These are phyloP conservation scores for Mikania micrantha DNA, from an alignment of 129 eudicot species.

Conservation along the genomic window DNA sequence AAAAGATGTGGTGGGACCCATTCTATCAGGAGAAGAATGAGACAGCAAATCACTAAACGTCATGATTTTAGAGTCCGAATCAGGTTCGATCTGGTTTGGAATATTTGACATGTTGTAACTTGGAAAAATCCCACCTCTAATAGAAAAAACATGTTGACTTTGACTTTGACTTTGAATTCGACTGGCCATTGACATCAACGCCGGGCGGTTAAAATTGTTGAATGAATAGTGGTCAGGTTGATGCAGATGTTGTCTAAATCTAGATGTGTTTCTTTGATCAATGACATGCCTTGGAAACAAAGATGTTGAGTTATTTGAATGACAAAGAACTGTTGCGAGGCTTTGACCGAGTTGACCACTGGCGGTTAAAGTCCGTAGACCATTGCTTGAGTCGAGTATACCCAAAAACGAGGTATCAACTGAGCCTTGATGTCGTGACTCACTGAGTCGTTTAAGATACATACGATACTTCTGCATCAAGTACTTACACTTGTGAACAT, in stretches of 20 bases:
- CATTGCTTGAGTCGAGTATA: constrained; percentile 37
- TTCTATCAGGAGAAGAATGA: constrained; percentile 9
- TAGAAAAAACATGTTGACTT: constrained; percentile 18
- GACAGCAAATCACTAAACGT: constrained; percentile 6
- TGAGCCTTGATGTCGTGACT: constrained; percentile 51
- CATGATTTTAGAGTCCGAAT: constrained; percentile 39
- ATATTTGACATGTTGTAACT: not conserved
- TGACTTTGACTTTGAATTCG: not conserved
- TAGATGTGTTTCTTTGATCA: constrained; percentile 68
- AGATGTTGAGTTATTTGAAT: constrained; percentile 35
- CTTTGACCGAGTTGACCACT: constrained; percentile 59
- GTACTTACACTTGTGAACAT: constrained; percentile 12
- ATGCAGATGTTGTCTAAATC: constrained; percentile 57
- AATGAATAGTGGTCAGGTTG: constrained; percentile 30
- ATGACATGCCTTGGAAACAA: constrained; percentile 34
- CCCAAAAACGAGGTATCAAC: constrained; percentile 51
- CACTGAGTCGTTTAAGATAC: constrained; percentile 74
- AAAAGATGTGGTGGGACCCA: constrained; percentile 3
- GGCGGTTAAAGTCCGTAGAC: constrained; percentile 58
- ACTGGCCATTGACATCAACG: constrained; percentile 29
- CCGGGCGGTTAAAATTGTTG: constrained; percentile 1
- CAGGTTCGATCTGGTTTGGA: not conserved
- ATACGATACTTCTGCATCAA: constrained; percentile 86
- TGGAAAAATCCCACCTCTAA: not conserved
- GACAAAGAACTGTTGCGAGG: constrained; percentile 45